Conservation (phyloP, 148 eudicot species). For the Vaccinium vitisidaea region DNA sequence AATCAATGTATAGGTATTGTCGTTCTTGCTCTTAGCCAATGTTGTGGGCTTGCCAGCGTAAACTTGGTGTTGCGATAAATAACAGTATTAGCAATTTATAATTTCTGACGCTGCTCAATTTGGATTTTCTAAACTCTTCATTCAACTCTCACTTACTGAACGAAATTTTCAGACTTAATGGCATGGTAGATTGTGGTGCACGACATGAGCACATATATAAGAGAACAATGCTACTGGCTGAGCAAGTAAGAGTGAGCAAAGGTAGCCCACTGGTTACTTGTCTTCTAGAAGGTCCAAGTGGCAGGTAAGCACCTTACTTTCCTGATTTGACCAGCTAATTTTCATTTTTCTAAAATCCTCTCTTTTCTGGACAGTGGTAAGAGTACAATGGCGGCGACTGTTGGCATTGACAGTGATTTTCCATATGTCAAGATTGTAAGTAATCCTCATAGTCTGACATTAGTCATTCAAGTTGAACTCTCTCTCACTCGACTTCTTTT, state of each 20-base stretch:
- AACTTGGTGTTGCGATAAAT: not conserved
- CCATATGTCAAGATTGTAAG: constrained; percentile 97
- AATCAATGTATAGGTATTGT: not conserved
- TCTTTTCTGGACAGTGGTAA: constrained; percentile 62
- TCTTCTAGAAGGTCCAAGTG: constrained; percentile 94
- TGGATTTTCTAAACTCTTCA: constrained; percentile 8
- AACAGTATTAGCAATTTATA: not conserved
- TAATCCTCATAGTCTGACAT: constrained; percentile 16
- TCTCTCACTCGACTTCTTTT: not conserved
- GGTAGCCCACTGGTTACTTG: constrained; percentile 95
- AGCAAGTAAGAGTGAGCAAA: constrained; percentile 90
- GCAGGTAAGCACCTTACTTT: constrained; percentile 50
- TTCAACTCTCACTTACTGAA: constrained; percentile 10
- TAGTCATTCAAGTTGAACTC: not conserved
- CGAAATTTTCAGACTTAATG: constrained; percentile 64
- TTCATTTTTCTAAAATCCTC: constrained; percentile 10
- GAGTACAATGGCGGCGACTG: constrained; percentile 93
- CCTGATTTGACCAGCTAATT: not conserved
- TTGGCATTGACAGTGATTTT: constrained; percentile 94
- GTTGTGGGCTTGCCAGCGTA: not conserved
- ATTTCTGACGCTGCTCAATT: not conserved
- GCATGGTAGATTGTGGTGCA: constrained; percentile 86
- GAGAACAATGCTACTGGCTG: constrained; percentile 81
- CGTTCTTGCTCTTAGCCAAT: not conserved
- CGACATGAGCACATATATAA: constrained; percentile 88